These are phyloP conservation scores for Oxytropis ochrocephala DNA, from an alignment of 306 rosid genomes.

Conservation along the genomic window DNA sequence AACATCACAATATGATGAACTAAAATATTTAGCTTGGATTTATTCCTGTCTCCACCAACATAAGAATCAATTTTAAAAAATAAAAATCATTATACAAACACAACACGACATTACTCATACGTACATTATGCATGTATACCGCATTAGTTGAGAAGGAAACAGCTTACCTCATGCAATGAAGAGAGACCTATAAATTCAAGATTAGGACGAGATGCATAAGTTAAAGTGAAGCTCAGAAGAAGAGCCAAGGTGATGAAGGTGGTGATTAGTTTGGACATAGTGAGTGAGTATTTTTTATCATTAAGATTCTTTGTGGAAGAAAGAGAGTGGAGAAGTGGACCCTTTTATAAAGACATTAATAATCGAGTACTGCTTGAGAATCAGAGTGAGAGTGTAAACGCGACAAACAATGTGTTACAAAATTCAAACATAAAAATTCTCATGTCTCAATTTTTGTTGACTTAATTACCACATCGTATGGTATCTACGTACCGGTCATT, in stretches of 20 bases:
- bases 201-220: constrained; percentile 32
- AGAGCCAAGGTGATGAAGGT: constrained; percentile 46
- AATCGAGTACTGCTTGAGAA: background rate
- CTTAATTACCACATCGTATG: background rate
- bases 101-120: background rate
- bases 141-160: background rate
- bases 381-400: constrained; percentile 10
- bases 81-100: background rate
- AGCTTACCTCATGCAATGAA: constrained; percentile 28
- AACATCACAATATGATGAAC: background rate
- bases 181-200: background rate
- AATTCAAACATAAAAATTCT: constrained; percentile 18
- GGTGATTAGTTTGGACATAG: constrained; percentile 40
- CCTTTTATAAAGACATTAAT: constrained; percentile 2
- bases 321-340: background rate
- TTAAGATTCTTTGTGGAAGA: constrained; percentile 3
- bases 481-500: background rate
- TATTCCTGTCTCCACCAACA: background rate
- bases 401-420: background rate
- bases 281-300: background rate
- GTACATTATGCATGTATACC: too few species aligned
- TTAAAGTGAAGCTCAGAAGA: constrained; percentile 40
- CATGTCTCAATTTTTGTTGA: constrained; percentile 12
- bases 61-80: background rate
- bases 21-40: background rate